Evolutionary conservation across 495 filamentous ascomycete species (phyloP), one percentile per base, ranked within the genome.

Genomic region (Annulohypoxylon bovei): DNA sequence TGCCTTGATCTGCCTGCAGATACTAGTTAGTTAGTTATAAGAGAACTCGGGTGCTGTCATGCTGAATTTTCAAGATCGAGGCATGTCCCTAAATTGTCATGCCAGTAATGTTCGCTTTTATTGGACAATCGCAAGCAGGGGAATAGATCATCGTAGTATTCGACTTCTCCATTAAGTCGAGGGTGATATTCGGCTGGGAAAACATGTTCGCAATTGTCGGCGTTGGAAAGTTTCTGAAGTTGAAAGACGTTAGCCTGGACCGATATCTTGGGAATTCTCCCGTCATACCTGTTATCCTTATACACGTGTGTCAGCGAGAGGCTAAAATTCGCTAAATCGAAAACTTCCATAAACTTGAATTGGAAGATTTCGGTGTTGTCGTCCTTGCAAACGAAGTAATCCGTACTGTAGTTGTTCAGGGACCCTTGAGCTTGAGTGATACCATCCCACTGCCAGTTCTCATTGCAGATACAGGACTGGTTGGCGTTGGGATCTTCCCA

Each of bases 401-500:
- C 71, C 16, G 63, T 47, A 20, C 65, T 70, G 63, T 71, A 59
- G 52, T 66, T 68, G 49, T 69, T 71, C 32, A 54, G 53, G 23
- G 49, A 35, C 9, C 65, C 72, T 8, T 60, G 50, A 2, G 65
- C 47, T 20, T 52, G 37, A n/a, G 68, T 66, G 18, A 64, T 44
- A 18, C 77, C 75, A 52, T 79, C 73, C 78, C 78, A 80, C 27
- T 59, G 25, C 74, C 76, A 80, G n/a, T 59, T 16, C 3, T 63
- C 57, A 14, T 62, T 33, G 65, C 78, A 80, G 22, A 12, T 33
- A 40, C 71, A 64, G 20, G 75, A 76, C 25, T 67, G 52, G 28
- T 78, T 70, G 1, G 78, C 78, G 67, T 80, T 80, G 50, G 77
- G 77, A 49, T 80, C 78, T 20, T 60, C 62, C 77, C 77, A 79